Conservation (phyloP, 176 grass and related monocot genomes). For the Aegilops tauschii region DNA sequence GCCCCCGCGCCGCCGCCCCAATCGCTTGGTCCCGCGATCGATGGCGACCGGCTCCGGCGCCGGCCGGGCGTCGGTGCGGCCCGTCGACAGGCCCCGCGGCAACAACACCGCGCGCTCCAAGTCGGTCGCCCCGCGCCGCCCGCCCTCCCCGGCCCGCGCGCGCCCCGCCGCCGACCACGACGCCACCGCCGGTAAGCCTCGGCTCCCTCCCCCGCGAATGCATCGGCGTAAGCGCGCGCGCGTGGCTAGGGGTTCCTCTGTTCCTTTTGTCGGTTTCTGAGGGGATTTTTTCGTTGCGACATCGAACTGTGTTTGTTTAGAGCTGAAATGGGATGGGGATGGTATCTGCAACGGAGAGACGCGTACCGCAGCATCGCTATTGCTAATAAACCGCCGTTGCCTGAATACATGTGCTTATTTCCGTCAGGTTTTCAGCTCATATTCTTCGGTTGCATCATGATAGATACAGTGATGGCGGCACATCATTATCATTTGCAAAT, state of each 20-base stretch:
- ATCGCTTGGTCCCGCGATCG: background rate
- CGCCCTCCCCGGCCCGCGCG: constrained; percentile 27
- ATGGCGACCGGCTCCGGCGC: constrained; percentile 29
- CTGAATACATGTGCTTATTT: background rate
- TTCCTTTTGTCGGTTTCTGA: background rate
- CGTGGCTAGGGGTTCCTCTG: background rate
- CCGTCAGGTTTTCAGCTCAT: background rate
- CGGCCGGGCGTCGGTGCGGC: constrained; percentile 19
- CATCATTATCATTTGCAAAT: background rate
- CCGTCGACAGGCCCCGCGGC: constrained; percentile 25
- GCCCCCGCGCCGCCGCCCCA: background rate
- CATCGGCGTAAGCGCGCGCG: background rate
- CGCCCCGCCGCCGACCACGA: constrained; percentile 9
- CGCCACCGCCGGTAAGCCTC: background rate
- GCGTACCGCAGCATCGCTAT: background rate
- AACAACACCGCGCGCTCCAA: constrained; percentile 30
- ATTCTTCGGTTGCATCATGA: background rate
- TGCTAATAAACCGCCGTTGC: too few relatives aligned
- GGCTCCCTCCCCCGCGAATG: background rate
- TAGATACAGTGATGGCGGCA: background rate
- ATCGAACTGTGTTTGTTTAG: background rate
- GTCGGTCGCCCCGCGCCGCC: constrained; percentile 30
- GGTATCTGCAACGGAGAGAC: background rate
- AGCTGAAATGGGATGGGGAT: background rate
- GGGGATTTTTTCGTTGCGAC: background rate